Evolutionary conservation across 768 basidiomycete species (phyloP), one percentile per base, ranked within the genome.

Genomic region (Leccinum uliginosum): DNA sequence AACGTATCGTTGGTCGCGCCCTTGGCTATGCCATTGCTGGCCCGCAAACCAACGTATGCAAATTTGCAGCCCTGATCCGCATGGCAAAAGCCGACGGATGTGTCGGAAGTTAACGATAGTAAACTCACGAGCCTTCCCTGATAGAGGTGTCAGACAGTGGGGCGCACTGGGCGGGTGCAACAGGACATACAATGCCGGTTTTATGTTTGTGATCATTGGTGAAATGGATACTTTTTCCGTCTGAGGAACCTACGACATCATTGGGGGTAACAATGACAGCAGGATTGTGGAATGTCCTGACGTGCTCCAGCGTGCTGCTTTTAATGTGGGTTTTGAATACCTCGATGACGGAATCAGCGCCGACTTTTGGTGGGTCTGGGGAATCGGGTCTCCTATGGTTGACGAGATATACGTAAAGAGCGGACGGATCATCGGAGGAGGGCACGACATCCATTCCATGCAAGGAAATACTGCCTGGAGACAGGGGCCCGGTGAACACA

Each of bases 321-420:
- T 80, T 80, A 2, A 79, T 59, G 0, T 59, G 69, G 1, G 82
- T 84, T 62, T 77, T 79, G 67, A 90, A 89, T 21, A 91, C 76
- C 65, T 91, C 89, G 23, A 91, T 72, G 52, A 76, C 80, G 1
- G 87, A 87, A 65, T 90, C 83, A 1, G 88, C 86, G n/a, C 89
- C 89, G 6, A 79, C 75, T 14, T 65, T 61, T 6, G 56, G 61
- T 1, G 80, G 70, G 23, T 73, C 65, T 12, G 69, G 74, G 15
- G 68, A 68, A 2, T 74, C 55, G 0, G 86, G 87, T 19, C 72
- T 74, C 29, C 85, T 82, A 66, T 90, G 87, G 65, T 90, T 90
- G 60, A 90, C 74, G n/a, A 86, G 73, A 63, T 87, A 89, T 15
- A 89, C 73, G 59, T 79, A 87, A 9, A 88, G 76, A 48, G 78